Evolutionary conservation across 441 rosid species (phyloP).

Genomic region (Sinapis alba): DNA sequence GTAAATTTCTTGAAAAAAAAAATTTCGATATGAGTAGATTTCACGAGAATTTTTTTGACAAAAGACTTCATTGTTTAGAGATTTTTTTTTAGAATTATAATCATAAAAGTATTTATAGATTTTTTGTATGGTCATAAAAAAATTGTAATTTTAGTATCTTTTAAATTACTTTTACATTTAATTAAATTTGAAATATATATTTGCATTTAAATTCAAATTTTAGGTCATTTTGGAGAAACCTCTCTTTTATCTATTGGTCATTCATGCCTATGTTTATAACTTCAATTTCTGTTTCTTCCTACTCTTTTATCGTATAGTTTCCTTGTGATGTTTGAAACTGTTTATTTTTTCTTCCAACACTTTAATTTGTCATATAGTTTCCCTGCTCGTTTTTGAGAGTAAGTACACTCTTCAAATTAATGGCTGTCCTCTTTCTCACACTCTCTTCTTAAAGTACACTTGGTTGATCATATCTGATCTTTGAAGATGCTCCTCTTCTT

Average conservation of each 20-base stretch:
- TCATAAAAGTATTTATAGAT: too few species aligned
- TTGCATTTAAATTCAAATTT: too few species aligned
- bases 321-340: background rate
- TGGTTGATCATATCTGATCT: background rate
- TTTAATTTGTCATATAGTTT: background rate
- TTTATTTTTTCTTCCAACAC: background rate
- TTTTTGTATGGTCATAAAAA: too few species aligned
- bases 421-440: background rate
- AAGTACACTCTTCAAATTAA: background rate
- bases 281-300: background rate
- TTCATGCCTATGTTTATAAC: background rate
- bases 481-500: background rate
- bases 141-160: too few species aligned
- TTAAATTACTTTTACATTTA: too few species aligned
- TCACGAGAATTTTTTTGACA: too few species aligned
- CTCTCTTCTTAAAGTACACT: background rate
- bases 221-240: too few species aligned
- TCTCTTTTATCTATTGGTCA: background rate
- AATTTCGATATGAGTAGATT: too few species aligned
- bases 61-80: too few species aligned
- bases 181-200: too few species aligned
- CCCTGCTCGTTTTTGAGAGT: background rate
- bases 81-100: too few species aligned
- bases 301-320: background rate
- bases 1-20: too few species aligned